Evolutionary conservation across 225 moss, liverwort and hornwort species (phyloP).

Genomic region (Bryum argenteum): DNA sequence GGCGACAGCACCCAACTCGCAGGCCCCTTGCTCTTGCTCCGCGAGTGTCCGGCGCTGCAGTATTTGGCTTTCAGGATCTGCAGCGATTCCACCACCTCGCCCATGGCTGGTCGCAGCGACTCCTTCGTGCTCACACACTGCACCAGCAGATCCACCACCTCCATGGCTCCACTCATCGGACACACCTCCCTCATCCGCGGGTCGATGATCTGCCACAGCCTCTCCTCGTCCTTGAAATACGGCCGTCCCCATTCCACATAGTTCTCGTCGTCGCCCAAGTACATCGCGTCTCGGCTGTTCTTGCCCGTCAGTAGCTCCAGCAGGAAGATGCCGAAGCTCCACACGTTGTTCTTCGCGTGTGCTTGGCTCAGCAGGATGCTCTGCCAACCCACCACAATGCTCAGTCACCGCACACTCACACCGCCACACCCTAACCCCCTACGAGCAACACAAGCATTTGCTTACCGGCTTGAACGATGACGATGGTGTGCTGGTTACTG

Average conservation of each 20-base stretch:
- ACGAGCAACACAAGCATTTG: background rate
- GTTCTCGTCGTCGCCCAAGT: conserved; percentile 36
- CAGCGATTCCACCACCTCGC: conserved; percentile 32
- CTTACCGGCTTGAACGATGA: conserved; percentile 44
- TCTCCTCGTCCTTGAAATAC: conserved; percentile 35
- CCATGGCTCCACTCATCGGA: conserved; percentile 40
- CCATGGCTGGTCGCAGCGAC: conserved; percentile 41
- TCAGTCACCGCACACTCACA: background rate
- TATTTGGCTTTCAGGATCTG: conserved; percentile 36
- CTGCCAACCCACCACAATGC: conserved; percentile 10
- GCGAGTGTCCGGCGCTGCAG: conserved; percentile 12
- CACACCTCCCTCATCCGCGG: conserved; percentile 38
- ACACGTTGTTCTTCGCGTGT: conserved; percentile 44
- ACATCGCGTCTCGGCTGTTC: conserved; percentile 44
- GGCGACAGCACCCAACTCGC: conserved; percentile 41
- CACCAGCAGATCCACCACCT: conserved; percentile 32
- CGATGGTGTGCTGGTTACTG: conserved; percentile 26
- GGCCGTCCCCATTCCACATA: conserved; percentile 49
- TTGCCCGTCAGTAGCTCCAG: conserved; percentile 62
- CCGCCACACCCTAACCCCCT: conserved; percentile 8
- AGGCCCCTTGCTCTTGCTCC: conserved; percentile 24
- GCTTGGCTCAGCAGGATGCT: conserved; percentile 35
- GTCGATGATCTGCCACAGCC: conserved; percentile 40
- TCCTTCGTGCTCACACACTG: conserved; percentile 43
- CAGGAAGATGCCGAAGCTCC: conserved; percentile 49